A percentile compares a stretch with the other conserved stretches of the same genome.
Conservation (phyloP, 2,329 filamentous ascomycete species). For the Arthrobotrys sinensis region DNA sequence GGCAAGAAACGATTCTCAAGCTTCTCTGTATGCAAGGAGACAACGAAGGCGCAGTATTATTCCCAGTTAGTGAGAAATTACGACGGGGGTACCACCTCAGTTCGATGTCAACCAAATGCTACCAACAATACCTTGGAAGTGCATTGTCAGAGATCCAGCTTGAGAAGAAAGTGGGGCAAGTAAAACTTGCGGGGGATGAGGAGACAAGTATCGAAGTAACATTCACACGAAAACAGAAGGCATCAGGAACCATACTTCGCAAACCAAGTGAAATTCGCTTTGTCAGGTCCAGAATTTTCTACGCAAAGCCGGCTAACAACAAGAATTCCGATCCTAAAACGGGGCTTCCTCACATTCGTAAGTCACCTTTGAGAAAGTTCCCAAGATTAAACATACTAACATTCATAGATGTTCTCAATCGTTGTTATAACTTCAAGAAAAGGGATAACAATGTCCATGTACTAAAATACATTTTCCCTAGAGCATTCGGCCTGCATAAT, state of each 20-base stretch:
- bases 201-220: slow-evolving; percentile 1
- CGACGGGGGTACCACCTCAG: slow-evolving; percentile 20
- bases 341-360: slow-evolving; percentile 86
- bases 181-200: background rate
- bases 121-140: slow-evolving; percentile 48
- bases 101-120: slow-evolving; percentile 45
- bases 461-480: slow-evolving; percentile 93
- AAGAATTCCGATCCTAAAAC: slow-evolving; percentile 77
- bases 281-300: slow-evolving; percentile 87
- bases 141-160: slow-evolving; percentile 53
- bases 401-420: slow-evolving; percentile 82
- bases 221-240: slow-evolving; percentile 35
- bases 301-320: slow-evolving; percentile 81
- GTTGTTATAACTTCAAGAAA: slow-evolving; percentile 70
- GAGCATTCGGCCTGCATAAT: slow-evolving; percentile 91
- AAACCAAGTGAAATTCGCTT: slow-evolving; percentile 75
- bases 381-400: slow-evolving; percentile 49
- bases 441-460: slow-evolving; percentile 76
- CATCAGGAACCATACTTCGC: slow-evolving; percentile 70
- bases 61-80: slow-evolving; percentile 45
- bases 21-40: slow-evolving; percentile 59
- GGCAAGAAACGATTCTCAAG: slow-evolving; percentile 72
- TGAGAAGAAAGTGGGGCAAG: slow-evolving; percentile 33
- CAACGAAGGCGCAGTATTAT: slow-evolving; percentile 44
- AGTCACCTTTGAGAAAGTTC: slow-evolving; percentile 65